Evolutionary conservation across 140 eudicot genomes (phyloP), one percentile per base, ranked within the genome.

Genomic region (Senecio squalidus): DNA sequence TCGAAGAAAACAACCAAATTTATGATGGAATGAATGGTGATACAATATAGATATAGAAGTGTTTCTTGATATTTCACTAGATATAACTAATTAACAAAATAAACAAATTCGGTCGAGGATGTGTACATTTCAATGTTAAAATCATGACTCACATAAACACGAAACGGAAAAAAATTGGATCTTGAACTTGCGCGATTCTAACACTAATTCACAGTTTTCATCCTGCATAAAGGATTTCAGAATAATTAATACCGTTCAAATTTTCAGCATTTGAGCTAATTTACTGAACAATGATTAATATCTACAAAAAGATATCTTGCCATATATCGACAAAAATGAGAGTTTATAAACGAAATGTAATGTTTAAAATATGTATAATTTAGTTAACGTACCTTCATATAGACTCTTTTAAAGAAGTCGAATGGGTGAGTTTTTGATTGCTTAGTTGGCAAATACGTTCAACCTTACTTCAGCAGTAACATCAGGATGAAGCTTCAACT

Each of bases 401-500:
- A 68, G 31, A 55, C 41, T 46, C 59, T 45, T 38, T 25, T 41
- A 67, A 55, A 56, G 70, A 55, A 24, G 59, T 68, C 5, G 25
- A 51, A 22, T 65, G 33, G 46, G 48, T 11, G 60, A 60, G 67
- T 49, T 57, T 67, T 30, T 29, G 30, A 17, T 29, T 48, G 38
- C 48, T 78, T 69, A 93, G 65, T 93, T 93, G 67, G 94, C 95
- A 71, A 66, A 82, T 64, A 93, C 95, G 49, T 36, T 84, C 79
- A 93, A 16, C 72, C 94, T 78, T 27, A 93, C 85, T 72, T 70
- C 83, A 72, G 99, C 99, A 45, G 74, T 75, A 60, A 88, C 90
- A 0, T 88, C 96, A 18, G 96, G 94, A 66, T 88, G 96, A 74
- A 88, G 96, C 76, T 84, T 84, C 60, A 88, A 41, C 71, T 88